A percentile compares a stretch with the other conserved stretches of the same genome.
Conservation (phyloP, 306 rosid species). For the barrel medic (Medicago truncatula) region DNA sequence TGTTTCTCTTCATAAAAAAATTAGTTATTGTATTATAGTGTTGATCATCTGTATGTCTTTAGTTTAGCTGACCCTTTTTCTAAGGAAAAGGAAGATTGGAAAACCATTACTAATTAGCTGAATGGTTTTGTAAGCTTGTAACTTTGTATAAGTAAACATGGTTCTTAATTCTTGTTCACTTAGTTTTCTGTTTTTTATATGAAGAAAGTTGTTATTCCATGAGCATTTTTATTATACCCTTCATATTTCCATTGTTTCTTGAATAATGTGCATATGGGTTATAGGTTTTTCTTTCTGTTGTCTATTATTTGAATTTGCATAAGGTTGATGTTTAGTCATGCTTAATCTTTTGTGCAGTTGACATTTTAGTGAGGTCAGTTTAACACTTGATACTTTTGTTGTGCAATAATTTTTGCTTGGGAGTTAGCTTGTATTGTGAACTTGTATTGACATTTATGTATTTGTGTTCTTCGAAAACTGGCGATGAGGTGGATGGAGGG, state of each 20-base stretch:
- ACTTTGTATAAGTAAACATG: constrained; percentile 12
- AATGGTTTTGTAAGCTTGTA: constrained; percentile 26
- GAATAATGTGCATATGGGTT: not conserved
- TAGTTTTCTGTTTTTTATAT: constrained; percentile 1
- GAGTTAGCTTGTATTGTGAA: not conserved
- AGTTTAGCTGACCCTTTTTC: constrained; percentile 16
- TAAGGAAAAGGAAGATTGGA: not conserved
- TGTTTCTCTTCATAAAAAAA: not conserved
- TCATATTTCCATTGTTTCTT: constrained; percentile 8
- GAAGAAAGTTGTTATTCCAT: not conserved
- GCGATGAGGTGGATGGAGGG: not conserved
- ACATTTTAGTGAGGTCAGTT: not conserved
- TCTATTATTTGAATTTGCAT: constrained; percentile 15
- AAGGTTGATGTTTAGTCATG: constrained; percentile 8
- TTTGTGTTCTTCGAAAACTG: not conserved
- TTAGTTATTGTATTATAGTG: constrained; percentile 30
- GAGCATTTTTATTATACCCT: not conserved
- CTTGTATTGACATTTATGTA: not conserved
- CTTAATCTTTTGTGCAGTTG: constrained; percentile 15
- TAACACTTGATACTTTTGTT: constrained; percentile 1
- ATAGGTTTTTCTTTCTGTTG: not conserved
- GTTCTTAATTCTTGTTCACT: not conserved
- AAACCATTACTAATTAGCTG: constrained; percentile 6
- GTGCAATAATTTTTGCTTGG: not conserved
- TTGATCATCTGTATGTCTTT: constrained; percentile 24